Evolutionary conservation across 495 filamentous ascomycete genomes (phyloP), one percentile per base, ranked within the genome.

Genomic region (Chaetomium tenue): DNA sequence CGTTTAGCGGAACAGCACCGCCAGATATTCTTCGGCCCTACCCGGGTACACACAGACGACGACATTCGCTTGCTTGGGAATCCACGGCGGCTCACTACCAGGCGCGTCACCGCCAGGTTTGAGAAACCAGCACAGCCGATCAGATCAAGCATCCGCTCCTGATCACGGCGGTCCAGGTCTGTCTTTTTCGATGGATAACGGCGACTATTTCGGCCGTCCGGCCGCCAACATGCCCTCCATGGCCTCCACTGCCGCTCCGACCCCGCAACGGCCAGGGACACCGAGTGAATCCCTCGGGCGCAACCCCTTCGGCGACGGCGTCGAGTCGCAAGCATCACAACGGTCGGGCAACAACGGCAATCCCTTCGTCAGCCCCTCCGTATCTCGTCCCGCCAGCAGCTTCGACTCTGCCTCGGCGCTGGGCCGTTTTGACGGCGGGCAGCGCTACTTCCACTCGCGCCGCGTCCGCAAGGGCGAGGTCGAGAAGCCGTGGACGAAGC

Each of bases 391-490:
- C 3, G 70, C 74, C 1, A 87, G 84, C 22, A 82, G 80, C 66
- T 77, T 78, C 64, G 81, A 75, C 13, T 79, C 80, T 12, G 80
- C 81, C 0, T 83, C 82, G 18, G 79, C 71, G 0, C 58, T 79
- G 5, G 74, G 68, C 12, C 66, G 74, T 47, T 73, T 67, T 58
- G 71, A 74, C 39, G 67, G 70, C 12, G 65, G 72, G 20, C 75
- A 80, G 63, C 78, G 82, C 66, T 93, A 90, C 73, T 93, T 93
- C 74, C 88, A 88, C 73, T 92, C 90, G 15, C 78, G 90, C 48
- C 76, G 89, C 63, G 78, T 93, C 42, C 83, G 82, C 72, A 89
- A 90, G 72, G 88, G 84, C 46, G 84, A 89, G 46, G 73, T 88
- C 18, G 83, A 91, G 66, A 84, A 87, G 72, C 87, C 89, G 22